These are phyloP conservation scores for Penicillium griseofulvum DNA, from an alignment of 2,329 filamentous ascomycete genomes.

Conservation along the genomic window DNA sequence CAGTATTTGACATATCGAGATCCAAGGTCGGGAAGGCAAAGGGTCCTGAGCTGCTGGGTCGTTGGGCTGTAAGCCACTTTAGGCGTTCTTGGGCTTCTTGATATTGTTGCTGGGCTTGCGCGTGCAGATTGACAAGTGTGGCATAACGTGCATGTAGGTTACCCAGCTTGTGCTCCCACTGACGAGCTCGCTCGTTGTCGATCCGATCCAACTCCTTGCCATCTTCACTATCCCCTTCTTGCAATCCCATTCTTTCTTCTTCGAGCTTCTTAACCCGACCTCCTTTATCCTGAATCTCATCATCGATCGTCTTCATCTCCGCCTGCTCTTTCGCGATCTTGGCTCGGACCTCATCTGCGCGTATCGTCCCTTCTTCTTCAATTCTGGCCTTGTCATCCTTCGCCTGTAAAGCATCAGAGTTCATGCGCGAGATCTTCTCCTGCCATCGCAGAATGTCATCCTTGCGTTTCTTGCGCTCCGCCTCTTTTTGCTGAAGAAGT, in stretches of 20 bases:
- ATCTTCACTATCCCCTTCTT: constrained; percentile 50
- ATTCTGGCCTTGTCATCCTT: constrained; percentile 44
- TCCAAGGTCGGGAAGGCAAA: constrained; percentile 46
- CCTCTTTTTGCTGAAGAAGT: constrained; percentile 58
- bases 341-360: constrained; percentile 42
- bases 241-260: constrained; percentile 53
- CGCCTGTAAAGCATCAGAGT: constrained; percentile 47
- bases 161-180: constrained; percentile 47
- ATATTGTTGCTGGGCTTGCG: constrained; percentile 45
- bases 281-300: constrained; percentile 61
- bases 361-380: constrained; percentile 40
- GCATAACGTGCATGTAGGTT: constrained; percentile 45
- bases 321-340: constrained; percentile 48
- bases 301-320: constrained; percentile 57
- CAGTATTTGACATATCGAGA: constrained; percentile 40
- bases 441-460: constrained; percentile 61
- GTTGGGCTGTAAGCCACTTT: constrained; percentile 44
- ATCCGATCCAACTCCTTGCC: constrained; percentile 51
- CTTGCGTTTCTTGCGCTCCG: constrained; percentile 59
- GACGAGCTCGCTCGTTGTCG: constrained; percentile 48
- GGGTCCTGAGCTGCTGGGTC: constrained; percentile 36
- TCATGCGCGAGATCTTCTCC: constrained; percentile 53
- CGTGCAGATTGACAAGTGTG: constrained; percentile 41
- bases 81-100: constrained; percentile 48
- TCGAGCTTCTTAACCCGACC: constrained; percentile 61